phyloP scores from a whole-genome alignment of 2,329 filamentous ascomycete genomes.

The Ophiostoma himal-ulmi region DNA sequence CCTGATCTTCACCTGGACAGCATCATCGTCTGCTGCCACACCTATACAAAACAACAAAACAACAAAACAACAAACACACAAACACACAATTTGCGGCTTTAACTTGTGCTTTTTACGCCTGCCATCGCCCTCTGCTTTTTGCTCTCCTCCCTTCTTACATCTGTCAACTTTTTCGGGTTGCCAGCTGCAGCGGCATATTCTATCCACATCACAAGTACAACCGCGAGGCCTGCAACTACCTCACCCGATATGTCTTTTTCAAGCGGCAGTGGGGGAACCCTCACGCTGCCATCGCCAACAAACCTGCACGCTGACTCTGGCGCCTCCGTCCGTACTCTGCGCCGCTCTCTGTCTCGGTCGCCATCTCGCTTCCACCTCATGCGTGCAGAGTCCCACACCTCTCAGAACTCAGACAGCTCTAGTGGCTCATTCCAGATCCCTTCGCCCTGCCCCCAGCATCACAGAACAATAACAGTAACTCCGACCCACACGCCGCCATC shows the following conservation, averaged over 20 bases:
- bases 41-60: neutral
- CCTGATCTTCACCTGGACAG: neutral
- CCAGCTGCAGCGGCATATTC: slow-evolving; percentile 7
- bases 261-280: slow-evolving; percentile 62
- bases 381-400: slow-evolving; percentile 44
- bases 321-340: slow-evolving; percentile 68
- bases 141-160: neutral
- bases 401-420: slow-evolving; percentile 45
- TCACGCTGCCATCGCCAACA: slow-evolving; percentile 82
- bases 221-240: slow-evolving; percentile 9
- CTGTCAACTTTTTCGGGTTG: slow-evolving; percentile 2
- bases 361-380: slow-evolving; percentile 77
- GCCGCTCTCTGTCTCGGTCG: slow-evolving; percentile 86
- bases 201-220: slow-evolving; percentile 12
- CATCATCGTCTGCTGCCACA: neutral
- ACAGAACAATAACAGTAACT: slow-evolving; percentile 13
- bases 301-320: slow-evolving; percentile 77
- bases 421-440: slow-evolving; percentile 52
- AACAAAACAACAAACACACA: neutral
- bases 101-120: neutral
- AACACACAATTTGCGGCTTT: neutral
- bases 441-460: slow-evolving; percentile 41
- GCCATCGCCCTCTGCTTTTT: neutral
- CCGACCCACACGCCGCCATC: slow-evolving; percentile 23
- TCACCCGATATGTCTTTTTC: slow-evolving; percentile 49